Base-by-base conservation (phyloP, 495 filamentous ascomycete species). In the Penicillium argentinense region DNA sequence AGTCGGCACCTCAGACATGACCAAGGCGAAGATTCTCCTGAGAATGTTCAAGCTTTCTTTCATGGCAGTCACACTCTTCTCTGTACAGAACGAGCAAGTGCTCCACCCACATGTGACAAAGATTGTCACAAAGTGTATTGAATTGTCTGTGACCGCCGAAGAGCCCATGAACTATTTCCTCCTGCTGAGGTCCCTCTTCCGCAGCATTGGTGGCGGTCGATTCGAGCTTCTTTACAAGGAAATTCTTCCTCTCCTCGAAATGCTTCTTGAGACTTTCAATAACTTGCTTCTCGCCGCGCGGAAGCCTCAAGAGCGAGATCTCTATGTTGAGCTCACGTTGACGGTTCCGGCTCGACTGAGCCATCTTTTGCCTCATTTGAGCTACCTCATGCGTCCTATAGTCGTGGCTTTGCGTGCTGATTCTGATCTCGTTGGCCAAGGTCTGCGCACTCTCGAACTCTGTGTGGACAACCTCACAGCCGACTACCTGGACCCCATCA, bases 141-240 rank as follows among this genome's bases (percentile, higher is more conserved):
- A 96, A 68, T 75, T 97, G 23, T 96, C 92, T 9, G 95, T 92
- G 12, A 95, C 84, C 26, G 95, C 95, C 1, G 90, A 97, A 56
- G 91, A 96, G 56, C 95, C 95, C 2, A 96, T 96, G 86, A 97
- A 99, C 69, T 97, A 97, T 64, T 99, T 97, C 76, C 76, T 96
- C 12, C 81, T 99, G 2, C 73, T 99, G 29, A 81, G 95, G 23
- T 95, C 88, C 0, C 75, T 99, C 3, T 99, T 99, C 60, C 74
- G 95, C 33, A 97, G 91, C 60, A 99, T 99, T 53, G 95, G 95
- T 13, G 95, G 95, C 45, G 95, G 95, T 1, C 84, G 95, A 24
- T 99, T 99, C 47, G 95, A 99, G 72, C 87, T 95, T 45, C 75
- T 97, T 1, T 99, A 99, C 67, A 97, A 99, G 67, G 91, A 97